Evolutionary conservation across 192 early-diverging fungal species (phyloP).

Genomic region (Mortierella antarctica): DNA sequence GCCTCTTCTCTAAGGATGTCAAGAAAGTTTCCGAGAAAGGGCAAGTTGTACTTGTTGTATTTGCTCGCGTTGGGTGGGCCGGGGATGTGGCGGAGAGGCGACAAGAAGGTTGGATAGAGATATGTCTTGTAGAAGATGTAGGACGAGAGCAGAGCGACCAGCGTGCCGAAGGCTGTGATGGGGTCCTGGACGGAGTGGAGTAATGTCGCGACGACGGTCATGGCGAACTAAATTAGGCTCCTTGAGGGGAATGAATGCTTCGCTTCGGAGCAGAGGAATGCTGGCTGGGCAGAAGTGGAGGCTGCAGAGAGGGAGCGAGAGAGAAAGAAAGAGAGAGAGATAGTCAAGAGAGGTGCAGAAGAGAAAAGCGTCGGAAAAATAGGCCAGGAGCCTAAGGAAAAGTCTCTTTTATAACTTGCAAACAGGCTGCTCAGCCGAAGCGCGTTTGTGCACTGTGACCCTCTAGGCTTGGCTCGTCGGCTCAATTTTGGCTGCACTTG

Average conservation of each 20-base stretch:
- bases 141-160: slow-evolving; percentile 22
- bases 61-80: slow-evolving; percentile 58
- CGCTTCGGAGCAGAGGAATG: neutral
- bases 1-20: slow-evolving; percentile 59
- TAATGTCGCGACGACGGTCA: slow-evolving; percentile 25
- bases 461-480: too few relatives aligned
- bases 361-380: too few relatives aligned
- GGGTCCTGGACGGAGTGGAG: slow-evolving; percentile 6
- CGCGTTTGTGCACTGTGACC: too few relatives aligned
- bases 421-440: too few relatives aligned
- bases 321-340: neutral
- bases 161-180: slow-evolving; percentile 9
- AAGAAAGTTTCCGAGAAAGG: slow-evolving; percentile 56
- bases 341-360: neutral
- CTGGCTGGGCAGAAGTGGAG: neutral
- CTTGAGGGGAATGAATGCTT: neutral
- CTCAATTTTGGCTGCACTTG: too few relatives aligned
- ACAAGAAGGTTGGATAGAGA: slow-evolving; percentile 51
- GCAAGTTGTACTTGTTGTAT: slow-evolving; percentile 45
- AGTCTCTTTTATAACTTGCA: too few relatives aligned
- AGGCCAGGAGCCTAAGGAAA: too few relatives aligned
- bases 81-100: slow-evolving; percentile 57
- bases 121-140: slow-evolving; percentile 55
- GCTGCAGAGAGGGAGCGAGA: neutral
- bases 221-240: neutral